Evolutionary conservation across 352 stramenopile species (phyloP), one percentile per base, ranked within the genome.

Genomic region (Globisporangium ultimum): DNA sequence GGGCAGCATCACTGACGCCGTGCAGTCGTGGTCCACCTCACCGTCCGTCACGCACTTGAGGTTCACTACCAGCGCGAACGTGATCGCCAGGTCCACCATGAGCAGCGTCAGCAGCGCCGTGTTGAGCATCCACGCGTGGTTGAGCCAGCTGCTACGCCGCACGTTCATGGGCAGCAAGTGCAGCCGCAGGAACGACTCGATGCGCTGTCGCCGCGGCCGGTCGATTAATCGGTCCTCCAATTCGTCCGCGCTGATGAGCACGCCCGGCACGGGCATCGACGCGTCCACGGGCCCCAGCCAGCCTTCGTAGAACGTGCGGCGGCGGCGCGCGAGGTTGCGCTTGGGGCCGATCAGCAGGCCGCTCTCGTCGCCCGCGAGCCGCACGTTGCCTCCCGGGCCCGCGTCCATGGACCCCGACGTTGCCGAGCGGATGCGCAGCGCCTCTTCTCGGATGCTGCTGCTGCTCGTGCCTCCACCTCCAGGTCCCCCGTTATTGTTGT

Each of bases 81-180:
- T 89, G 59, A 87, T 89, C n/a, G 78, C 80, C 40, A 93, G 55
- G 55, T 93, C 83, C 34, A 89, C 66, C 73, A 93, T 88, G 20
- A 93, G 68, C 41, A 91, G 68, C 42, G 66, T 66, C 17, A 91
- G 57, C 36, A 93, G 55, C 28, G 80, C 76, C 28, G 84, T 78
- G 38, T 74, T 86, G 21, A 90, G 60, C 68, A 89, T 86, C 84
- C 84, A 93, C 43, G 72, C 68, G 28, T 83, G 50, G 28, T 80
- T 78, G 17, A 91, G 58, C 32, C 73, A 87, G 18, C 61, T 78
- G 41, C 71, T 86, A 14, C 65, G 73, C 12, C 72, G 72, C 13
- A 91, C 60, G 43, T 91, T 91, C 24, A 74, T 71, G 34, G 80
- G 78, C 32, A 87, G 51, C 41, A 89, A 53, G 32, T 81, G 69